Base-by-base conservation (phyloP, 345 rosid genomes). In the Acer campestre region DNA sequence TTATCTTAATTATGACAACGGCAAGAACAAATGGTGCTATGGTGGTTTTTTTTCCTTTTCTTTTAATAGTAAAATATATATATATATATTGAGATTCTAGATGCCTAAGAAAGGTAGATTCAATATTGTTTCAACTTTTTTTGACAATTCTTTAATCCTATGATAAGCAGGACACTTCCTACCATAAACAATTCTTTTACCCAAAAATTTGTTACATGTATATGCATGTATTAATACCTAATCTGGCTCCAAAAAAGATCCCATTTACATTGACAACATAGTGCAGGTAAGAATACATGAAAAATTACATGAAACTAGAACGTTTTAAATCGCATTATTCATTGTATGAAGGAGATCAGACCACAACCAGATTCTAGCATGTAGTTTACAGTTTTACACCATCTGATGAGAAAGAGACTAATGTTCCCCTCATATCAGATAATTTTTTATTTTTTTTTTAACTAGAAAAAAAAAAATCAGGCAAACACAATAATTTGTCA, bases 51-150 rank as follows among this genome's bases (percentile, higher is more conserved):
- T 51, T 29, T 3, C 14, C n/a, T 5, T 27, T 51, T 29, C n/a
- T 53, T 11, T 70, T 0, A 1, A 53, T 35, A 16, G 7, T 17
- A 2, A 56, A 7, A 42, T 9, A 42, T 9, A 42, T 9, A 42
- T 9, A 42, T 40, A 40, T 40, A 56, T n/a, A 56, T 53, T 17
- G 74, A 70, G 58, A 70, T 31, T 27, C 74, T 48, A 70, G 23
- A 70, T 6, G 7, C 3, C 31, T 29, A 17, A 70, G 23, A 18
- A 5, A 14, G 46, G 42, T 29, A 10, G 20, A 51, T 27, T 10
- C 46, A 18, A 53, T 1, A 10, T 53, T 22, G 38, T 25, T 18
- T 56, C 6, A 17, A 7, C 23, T 70, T n/a, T 9, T 51, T 29
- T 18, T 56, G 25, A 18, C 61, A 51, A 27, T 48, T 70, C 40